Conservation (phyloP, 805 yeast genomes). For the Candida sanyiensis region DNA sequence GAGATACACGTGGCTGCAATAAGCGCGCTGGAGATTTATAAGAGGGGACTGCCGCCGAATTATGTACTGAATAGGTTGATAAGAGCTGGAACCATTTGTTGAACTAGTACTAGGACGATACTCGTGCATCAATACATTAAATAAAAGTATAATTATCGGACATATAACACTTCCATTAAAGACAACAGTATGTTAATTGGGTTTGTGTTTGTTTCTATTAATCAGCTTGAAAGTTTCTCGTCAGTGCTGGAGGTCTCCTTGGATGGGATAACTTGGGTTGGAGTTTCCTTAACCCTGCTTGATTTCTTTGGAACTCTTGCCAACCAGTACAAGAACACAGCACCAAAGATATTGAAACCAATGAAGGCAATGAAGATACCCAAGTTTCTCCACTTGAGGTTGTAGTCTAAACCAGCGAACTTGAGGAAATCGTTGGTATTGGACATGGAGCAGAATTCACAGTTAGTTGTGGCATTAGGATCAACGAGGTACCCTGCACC, state of each 20-base stretch:
- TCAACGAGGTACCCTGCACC: slow-evolving; percentile 22
- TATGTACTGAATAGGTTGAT: no score
- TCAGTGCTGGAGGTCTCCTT: background rate
- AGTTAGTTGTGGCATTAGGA: slow-evolving; percentile 38
- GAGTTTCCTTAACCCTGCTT: slow-evolving; percentile 26
- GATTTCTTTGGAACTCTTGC: slow-evolving; percentile 69
- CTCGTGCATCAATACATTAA: no score
- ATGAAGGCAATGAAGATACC: slow-evolving; percentile 48
- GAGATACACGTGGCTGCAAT: no score
- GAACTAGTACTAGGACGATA: no score
- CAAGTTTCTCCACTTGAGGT: slow-evolving; percentile 58
- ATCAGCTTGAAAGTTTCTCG: slow-evolving; percentile 35
- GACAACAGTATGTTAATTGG: no score
- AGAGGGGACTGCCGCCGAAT: no score
- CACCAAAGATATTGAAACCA: slow-evolving; percentile 33
- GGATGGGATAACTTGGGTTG: no score
- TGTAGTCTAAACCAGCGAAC: slow-evolving; percentile 32
- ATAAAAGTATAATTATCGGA: no score
- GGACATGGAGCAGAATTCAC: slow-evolving; percentile 53
- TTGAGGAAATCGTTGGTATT: slow-evolving; percentile 54
- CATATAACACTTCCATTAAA: no score
- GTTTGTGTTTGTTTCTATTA: no score
- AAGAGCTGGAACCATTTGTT: no score
- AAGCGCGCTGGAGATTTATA: no score
- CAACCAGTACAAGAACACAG: slow-evolving; percentile 44